These are phyloP conservation scores for Hypoxylon trugodes DNA, from an alignment of 495 filamentous ascomycete species.

Conservation along the genomic window DNA sequence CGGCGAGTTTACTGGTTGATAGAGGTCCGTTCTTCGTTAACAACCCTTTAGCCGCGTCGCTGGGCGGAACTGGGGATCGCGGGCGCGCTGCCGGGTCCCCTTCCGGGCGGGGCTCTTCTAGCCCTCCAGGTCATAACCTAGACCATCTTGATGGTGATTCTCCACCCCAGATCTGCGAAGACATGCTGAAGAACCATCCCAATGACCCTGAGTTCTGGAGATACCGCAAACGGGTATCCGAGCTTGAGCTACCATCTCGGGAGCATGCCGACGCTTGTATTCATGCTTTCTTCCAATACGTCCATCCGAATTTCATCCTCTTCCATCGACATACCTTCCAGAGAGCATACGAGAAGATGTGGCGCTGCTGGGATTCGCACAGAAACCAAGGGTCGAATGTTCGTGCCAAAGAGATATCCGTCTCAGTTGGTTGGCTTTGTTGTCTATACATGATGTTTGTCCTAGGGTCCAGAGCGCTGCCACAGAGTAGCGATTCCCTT, in stretches of 20 bases:
- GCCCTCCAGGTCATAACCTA: background rate
- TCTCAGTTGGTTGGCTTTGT: conserved; percentile 53
- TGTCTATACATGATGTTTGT: conserved; percentile 57
- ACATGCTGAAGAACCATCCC: conserved; percentile 32
- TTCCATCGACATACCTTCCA: conserved; percentile 57
- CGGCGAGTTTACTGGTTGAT: conserved; percentile 8
- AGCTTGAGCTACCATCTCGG: conserved; percentile 38
- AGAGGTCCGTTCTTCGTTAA: background rate
- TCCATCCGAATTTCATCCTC: conserved; percentile 55
- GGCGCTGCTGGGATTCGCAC: conserved; percentile 34
- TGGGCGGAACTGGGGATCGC: conserved; percentile 29
- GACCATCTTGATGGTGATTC: conserved; percentile 35
- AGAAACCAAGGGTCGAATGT: background rate
- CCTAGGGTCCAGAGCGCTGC: conserved; percentile 48
- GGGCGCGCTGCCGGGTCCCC: conserved; percentile 3
- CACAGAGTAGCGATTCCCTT: conserved; percentile 40
- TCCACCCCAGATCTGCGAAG: conserved; percentile 31
- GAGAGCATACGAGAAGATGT: conserved; percentile 51
- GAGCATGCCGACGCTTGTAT: conserved; percentile 50
- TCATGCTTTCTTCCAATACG: conserved; percentile 51
- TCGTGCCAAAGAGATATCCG: conserved; percentile 21
- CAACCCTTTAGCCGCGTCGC: conserved; percentile 27
- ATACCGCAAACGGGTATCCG: conserved; percentile 32
- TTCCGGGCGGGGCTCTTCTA: background rate
- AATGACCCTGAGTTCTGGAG: conserved; percentile 37